Percentiles rank a stretch among this genome's conserved stretches.
These are phyloP conservation scores for Porcisia hertigi DNA, from an alignment of 208 protist genomes.

Conservation along the genomic window DNA sequence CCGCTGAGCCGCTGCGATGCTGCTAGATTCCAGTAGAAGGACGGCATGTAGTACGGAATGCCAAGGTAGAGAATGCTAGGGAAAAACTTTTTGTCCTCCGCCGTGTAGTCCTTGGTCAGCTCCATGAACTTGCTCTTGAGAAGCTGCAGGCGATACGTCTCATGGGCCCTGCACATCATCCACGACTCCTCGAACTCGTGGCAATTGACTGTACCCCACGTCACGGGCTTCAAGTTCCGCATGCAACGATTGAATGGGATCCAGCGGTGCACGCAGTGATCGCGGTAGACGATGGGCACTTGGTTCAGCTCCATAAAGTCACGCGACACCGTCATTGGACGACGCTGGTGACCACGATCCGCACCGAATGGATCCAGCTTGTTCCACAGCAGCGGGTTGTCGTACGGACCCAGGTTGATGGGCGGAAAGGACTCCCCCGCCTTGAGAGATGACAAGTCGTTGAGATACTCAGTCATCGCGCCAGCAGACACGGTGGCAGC, in stretches of 20 bases:
- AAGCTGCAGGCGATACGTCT: slow-evolving; percentile 87
- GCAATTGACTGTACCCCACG: slow-evolving; percentile 86
- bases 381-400: slow-evolving; percentile 92
- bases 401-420: slow-evolving; percentile 89
- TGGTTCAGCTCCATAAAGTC: slow-evolving; percentile 90
- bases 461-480: slow-evolving; percentile 87
- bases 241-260: slow-evolving; percentile 85
- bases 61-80: slow-evolving; percentile 83
- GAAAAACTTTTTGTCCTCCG: slow-evolving; percentile 91
- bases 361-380: slow-evolving; percentile 90
- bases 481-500: not conserved
- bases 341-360: slow-evolving; percentile 89
- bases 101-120: slow-evolving; percentile 89
- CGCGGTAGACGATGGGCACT: slow-evolving; percentile 84
- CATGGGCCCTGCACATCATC: slow-evolving; percentile 87
- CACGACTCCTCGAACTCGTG: slow-evolving; percentile 90
- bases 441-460: slow-evolving; percentile 57
- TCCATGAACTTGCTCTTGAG: slow-evolving; percentile 92
- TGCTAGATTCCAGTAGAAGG: slow-evolving; percentile 84
- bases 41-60: slow-evolving; percentile 79
- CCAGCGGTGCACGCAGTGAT: slow-evolving; percentile 91
- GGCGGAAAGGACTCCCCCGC: slow-evolving; percentile 68
- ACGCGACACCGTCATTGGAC: slow-evolving; percentile 87
- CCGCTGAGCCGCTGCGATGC: slow-evolving; percentile 85
- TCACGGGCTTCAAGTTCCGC: slow-evolving; percentile 85